phyloP scores from a whole-genome alignment of 2,329 filamentous ascomycete species.

The Phialemoniopsis sp. region DNA sequence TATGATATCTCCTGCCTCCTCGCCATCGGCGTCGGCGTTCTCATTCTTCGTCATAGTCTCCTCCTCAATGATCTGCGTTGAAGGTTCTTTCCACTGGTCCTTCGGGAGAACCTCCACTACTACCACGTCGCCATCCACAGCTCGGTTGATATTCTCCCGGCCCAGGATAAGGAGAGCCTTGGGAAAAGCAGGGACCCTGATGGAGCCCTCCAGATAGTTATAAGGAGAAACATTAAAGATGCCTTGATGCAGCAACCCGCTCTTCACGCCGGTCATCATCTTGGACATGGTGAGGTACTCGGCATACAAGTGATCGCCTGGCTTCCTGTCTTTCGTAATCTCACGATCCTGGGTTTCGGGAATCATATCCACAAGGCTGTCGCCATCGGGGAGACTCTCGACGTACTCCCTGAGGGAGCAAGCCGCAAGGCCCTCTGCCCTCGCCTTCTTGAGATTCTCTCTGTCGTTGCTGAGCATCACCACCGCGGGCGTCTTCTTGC shows the following conservation, averaged over 20 bases:
- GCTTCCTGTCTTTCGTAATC: conserved; percentile 59
- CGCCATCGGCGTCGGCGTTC: conserved; percentile 80
- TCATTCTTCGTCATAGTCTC: conserved; percentile 89
- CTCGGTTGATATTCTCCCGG: conserved; percentile 91
- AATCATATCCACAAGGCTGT: conserved; percentile 89
- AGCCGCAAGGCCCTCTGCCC: conserved; percentile 67
- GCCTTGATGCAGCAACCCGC: conserved; percentile 85
- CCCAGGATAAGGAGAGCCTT: conserved; percentile 85
- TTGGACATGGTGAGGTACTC: conserved; percentile 88
- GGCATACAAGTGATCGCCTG: conserved; percentile 71
- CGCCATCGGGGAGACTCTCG: conserved; percentile 75
- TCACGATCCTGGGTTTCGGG: conserved; percentile 70
- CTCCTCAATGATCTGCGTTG: conserved; percentile 93
- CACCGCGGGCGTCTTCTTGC: conserved; percentile 61
- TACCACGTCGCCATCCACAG: conserved; percentile 87
- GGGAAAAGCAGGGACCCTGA: conserved; percentile 85
- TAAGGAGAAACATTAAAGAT: conserved; percentile 95
- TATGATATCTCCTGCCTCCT: conserved; percentile 73
- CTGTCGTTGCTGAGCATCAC: conserved; percentile 94
- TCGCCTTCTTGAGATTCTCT: conserved; percentile 80
- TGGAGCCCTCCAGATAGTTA: conserved; percentile 93
- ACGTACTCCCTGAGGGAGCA: conserved; percentile 74
- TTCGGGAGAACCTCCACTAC: conserved; percentile 90
- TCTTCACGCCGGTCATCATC: conserved; percentile 91
- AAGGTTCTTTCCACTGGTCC: conserved; percentile 95